These are phyloP conservation scores for Globisporangium irregulare DNA, from an alignment of 352 stramenopile species.

Conservation along the genomic window DNA sequence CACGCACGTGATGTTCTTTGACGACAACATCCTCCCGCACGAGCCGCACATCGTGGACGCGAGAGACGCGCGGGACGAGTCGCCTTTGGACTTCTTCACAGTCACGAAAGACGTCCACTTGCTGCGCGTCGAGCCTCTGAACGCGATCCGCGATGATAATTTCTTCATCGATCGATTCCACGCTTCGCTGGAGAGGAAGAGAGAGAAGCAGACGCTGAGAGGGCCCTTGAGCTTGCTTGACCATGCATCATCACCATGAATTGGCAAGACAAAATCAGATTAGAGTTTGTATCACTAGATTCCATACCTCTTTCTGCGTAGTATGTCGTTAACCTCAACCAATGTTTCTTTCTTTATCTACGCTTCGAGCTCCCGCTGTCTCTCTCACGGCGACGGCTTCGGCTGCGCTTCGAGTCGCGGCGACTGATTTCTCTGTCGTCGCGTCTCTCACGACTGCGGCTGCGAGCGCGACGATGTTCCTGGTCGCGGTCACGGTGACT, in stretches of 20 bases:
- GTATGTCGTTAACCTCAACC: background rate
- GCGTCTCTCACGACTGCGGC: constrained; percentile 21
- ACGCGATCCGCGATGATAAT: constrained; percentile 41
- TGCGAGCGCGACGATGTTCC: constrained; percentile 9
- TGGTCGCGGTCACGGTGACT: constrained; percentile 3
- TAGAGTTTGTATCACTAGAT: background rate
- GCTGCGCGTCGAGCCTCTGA: constrained; percentile 63
- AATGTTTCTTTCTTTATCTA: constrained; percentile 2
- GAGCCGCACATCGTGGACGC: constrained; percentile 77
- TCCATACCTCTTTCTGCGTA: background rate
- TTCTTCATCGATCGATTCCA: constrained; percentile 62
- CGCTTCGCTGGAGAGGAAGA: constrained; percentile 19
- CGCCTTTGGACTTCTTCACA: constrained; percentile 30
- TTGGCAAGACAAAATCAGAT: background rate
- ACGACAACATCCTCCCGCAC: constrained; percentile 70
- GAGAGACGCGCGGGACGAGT: constrained; percentile 26
- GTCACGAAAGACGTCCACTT: constrained; percentile 42
- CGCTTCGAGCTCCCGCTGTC: constrained; percentile 12
- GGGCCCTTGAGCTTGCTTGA: constrained; percentile 1
- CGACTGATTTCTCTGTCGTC: constrained; percentile 8
- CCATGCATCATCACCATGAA: background rate
- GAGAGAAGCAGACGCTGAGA: background rate
- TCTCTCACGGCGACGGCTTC: constrained; percentile 4
- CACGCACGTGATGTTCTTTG: constrained; percentile 69
- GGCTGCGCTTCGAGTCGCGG: constrained; percentile 22